Evolutionary conservation across 352 stramenopile species (phyloP).

Genomic region (Phytopythium litorale): DNA sequence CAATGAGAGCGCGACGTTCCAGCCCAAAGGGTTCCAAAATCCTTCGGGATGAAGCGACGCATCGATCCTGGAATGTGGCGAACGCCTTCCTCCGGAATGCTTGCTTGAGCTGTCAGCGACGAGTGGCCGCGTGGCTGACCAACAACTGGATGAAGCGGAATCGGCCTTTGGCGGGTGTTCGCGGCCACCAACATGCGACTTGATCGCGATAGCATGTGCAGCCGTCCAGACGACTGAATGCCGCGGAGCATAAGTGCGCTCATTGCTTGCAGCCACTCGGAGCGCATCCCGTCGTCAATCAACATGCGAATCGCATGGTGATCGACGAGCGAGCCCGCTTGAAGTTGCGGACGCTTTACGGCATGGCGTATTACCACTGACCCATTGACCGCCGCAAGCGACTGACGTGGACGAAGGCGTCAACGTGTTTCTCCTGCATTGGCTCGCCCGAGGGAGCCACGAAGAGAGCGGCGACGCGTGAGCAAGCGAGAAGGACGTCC

Average conservation of each 20-base stretch:
- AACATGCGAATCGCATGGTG: constrained; percentile 7
- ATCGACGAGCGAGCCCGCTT: background rate
- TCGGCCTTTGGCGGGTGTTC: too few species aligned
- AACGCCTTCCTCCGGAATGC: too few species aligned
- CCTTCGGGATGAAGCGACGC: too few species aligned
- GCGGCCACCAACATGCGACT: too few species aligned
- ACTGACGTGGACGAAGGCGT: background rate
- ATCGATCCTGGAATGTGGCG: too few species aligned
- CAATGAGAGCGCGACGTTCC: too few species aligned
- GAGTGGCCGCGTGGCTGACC: background rate
- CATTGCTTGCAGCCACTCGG: background rate
- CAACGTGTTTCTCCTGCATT: background rate
- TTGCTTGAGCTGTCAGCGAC: too few species aligned
- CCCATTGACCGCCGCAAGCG: too few species aligned
- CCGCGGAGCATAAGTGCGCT: background rate
- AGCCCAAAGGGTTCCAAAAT: too few species aligned
- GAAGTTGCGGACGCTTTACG: background rate
- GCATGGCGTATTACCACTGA: too few species aligned
- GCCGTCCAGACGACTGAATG: background rate
- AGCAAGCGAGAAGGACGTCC: background rate
- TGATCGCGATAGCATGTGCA: background rate
- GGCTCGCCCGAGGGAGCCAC: background rate
- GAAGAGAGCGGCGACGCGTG: background rate
- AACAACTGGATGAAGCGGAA: background rate
- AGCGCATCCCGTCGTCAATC: background rate